Evolutionary conservation across 1,284 basidiomycete genomes (phyloP), one percentile per base, ranked within the genome.

Genomic region (Tilletia indica): DNA sequence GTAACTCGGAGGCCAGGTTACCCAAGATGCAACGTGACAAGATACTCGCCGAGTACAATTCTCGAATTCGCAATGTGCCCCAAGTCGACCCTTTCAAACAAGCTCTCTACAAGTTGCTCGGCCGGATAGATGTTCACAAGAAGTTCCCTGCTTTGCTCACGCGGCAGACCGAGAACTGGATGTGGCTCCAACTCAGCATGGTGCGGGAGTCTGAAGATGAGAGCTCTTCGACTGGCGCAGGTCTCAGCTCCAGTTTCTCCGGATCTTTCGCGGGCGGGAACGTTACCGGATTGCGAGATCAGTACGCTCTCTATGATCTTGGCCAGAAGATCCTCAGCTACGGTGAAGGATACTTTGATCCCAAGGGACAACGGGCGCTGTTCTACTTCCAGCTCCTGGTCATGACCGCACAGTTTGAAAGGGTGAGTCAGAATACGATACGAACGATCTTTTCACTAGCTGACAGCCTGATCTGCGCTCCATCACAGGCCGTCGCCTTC

Each of bases 101-200:
- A 68, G 95, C 94, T 0, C 85, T 99, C 45, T 98, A 97, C 88
- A 97, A 97, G 83, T 87, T 99, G 42, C 91, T 99, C 87, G 96
- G 95, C 54, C 91, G 93, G 76, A 89, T 97, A 70, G 96, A 99
- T 79, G 89, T 94, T 1, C 86, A 89, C 5, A 88, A 93, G 70
- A 89, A 93, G 73, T 92, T 90, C 77, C 91, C 95, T 0, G 88
- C 90, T 9, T 89, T 91, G 67, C 93, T 98, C 4, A 97, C 94
- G 0, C 88, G 89, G 19, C 96, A 93, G 6, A 96, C 93, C 3
- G 96, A 98, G 83, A 96, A 98, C 85, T 99, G 97, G 96, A 87
- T 98, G 48, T 99, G 96, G 96, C 90, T 97, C 87, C 96, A 99
- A 86, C 88, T 99, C 21, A 89, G 90, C 19, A 91, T 98, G 42